phyloP scores from a whole-genome alignment of 192 early-diverging fungal genomes.

The Podila verticillata region DNA sequence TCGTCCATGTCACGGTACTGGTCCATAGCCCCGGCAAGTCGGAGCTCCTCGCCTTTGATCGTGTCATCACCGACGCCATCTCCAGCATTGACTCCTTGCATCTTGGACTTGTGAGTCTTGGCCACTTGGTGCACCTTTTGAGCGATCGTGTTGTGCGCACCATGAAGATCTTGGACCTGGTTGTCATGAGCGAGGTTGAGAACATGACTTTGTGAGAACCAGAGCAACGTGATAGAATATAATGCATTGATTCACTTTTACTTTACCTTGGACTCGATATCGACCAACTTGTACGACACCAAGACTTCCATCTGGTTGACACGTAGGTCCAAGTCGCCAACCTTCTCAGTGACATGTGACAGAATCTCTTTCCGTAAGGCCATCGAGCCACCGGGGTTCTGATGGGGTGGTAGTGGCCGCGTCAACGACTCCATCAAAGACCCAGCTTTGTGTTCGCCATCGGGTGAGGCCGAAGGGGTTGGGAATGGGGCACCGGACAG shows the following conservation, averaged over 20 bases:
- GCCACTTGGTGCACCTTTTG: slow-evolving; percentile 51
- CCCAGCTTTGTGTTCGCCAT: slow-evolving; percentile 15
- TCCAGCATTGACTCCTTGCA: slow-evolving; percentile 41
- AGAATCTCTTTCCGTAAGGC: slow-evolving; percentile 46
- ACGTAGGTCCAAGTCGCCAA: slow-evolving; percentile 42
- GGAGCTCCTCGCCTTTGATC: slow-evolving; percentile 29
- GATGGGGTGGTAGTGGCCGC: slow-evolving; percentile 17
- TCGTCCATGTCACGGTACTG: slow-evolving; percentile 39
- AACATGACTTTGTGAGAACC: neutral
- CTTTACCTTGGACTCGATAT: slow-evolving; percentile 49
- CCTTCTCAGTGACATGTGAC: slow-evolving; percentile 47
- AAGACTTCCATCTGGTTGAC: slow-evolving; percentile 51
- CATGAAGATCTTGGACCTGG: slow-evolving; percentile 49
- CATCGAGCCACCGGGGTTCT: slow-evolving; percentile 42
- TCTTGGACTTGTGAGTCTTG: slow-evolving; percentile 46
- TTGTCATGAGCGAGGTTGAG: neutral
- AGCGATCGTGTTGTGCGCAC: slow-evolving; percentile 48
- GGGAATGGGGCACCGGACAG: slow-evolving; percentile 21
- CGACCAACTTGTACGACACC: slow-evolving; percentile 48
- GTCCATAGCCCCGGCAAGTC: slow-evolving; percentile 20
- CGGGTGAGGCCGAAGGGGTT: neutral
- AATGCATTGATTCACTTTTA: neutral
- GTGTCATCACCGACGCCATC: slow-evolving; percentile 36
- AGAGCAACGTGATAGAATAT: too few relatives aligned
- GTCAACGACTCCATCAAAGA: slow-evolving; percentile 45